Evolutionary conservation across 352 stramenopile genomes (phyloP).

Genomic region (Phytophthora agathidicida): DNA sequence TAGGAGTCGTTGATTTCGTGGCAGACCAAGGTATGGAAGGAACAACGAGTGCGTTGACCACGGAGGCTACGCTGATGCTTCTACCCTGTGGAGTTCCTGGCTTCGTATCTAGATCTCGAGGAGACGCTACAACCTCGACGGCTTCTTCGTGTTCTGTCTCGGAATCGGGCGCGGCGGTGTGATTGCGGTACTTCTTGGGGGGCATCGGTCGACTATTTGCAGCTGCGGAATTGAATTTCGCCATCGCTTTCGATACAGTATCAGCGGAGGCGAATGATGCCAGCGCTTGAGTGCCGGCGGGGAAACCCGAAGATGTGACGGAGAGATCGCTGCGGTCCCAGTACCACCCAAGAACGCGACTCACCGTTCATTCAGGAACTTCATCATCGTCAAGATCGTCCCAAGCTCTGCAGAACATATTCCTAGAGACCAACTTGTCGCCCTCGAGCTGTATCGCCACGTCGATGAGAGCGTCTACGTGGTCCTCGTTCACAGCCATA

Average conservation of each 20-base stretch:
- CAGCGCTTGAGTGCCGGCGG: constrained; percentile 22
- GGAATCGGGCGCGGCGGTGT: constrained; percentile 7
- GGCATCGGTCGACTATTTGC: constrained; percentile 18
- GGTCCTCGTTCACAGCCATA: constrained; percentile 62
- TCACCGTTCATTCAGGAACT: constrained; percentile 43
- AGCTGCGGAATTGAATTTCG: constrained; percentile 26
- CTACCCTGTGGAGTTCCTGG: constrained; percentile 1
- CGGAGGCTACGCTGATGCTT: constrained; percentile 2
- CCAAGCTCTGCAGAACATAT: constrained; percentile 50
- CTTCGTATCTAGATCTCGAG: constrained; percentile 39
- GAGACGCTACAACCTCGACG: constrained; percentile 45
- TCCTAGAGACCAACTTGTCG: constrained; percentile 39
- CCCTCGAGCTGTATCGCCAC: constrained; percentile 54
- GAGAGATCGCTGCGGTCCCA: constrained; percentile 46
- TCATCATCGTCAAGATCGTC: constrained; percentile 44
- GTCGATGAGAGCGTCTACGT: constrained; percentile 64
- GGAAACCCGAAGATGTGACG: constrained; percentile 22
- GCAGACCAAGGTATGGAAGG: constrained; percentile 21
- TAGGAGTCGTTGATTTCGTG: constrained; percentile 14
- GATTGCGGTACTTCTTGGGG: constrained; percentile 25
- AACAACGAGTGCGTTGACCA: constrained; percentile 20
- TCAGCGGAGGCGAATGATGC: constrained; percentile 29
- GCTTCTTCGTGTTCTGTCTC: constrained; percentile 37
- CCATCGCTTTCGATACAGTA: constrained; percentile 32
- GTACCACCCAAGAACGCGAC: constrained; percentile 61